These are phyloP conservation scores for Penicillium sp. DNA, from an alignment of 2,329 filamentous ascomycete species.

Conservation along the genomic window DNA sequence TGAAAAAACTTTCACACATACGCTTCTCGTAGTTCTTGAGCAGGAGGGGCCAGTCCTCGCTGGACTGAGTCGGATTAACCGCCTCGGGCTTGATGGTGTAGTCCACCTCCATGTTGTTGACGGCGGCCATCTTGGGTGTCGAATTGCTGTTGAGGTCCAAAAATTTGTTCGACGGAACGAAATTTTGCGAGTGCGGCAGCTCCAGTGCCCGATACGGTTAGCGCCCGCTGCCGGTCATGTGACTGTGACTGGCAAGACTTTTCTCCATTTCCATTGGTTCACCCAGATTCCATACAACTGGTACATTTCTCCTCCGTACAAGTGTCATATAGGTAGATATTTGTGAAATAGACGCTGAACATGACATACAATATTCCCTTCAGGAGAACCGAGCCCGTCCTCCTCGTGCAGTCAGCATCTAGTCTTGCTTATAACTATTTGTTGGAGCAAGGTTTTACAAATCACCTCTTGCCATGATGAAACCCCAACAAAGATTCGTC, in stretches of 20 bases:
- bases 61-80: conserved; percentile 74
- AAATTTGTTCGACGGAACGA: conserved; percentile 28
- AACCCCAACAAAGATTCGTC: conserved; percentile 13
- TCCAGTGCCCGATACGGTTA: conserved; percentile 23
- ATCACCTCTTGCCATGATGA: not conserved
- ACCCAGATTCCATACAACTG: not conserved
- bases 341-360: too few species aligned
- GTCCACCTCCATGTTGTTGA: conserved; percentile 66
- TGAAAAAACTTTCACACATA: conserved; percentile 70
- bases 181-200: conserved; percentile 33
- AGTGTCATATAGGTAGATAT: too few species aligned
- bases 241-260: conserved; percentile 5
- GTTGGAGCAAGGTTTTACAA: not conserved
- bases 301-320: not conserved
- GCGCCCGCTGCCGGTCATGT: conserved; percentile 18
- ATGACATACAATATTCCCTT: too few species aligned
- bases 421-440: too few species aligned
- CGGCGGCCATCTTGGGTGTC: conserved; percentile 40
- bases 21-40: conserved; percentile 53
- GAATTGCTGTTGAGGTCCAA: conserved; percentile 23
- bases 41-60: conserved; percentile 87
- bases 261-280: not conserved
- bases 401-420: too few species aligned
- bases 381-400: too few species aligned
- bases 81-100: conserved; percentile 93